Evolutionary conservation across 352 stramenopile genomes (phyloP).

Genomic region (Phytopythium sindhum): DNA sequence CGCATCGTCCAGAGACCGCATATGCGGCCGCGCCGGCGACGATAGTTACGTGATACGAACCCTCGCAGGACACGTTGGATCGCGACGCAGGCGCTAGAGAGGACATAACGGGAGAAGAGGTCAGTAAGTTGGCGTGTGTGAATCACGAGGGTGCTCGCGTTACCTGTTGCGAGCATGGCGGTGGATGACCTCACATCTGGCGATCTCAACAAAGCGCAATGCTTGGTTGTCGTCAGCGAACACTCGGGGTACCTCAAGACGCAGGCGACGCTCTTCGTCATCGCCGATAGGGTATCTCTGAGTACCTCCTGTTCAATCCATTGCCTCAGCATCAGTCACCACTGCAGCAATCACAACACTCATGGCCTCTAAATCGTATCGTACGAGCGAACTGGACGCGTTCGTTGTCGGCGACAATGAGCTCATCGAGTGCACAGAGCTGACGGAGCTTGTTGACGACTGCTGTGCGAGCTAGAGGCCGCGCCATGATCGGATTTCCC

Average conservation of each 20-base stretch:
- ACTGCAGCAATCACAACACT: not conserved
- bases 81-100: conserved; percentile 25
- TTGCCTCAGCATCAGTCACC: not conserved
- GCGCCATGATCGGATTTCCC: conserved; percentile 58
- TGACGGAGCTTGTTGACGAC: conserved; percentile 67
- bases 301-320: not conserved
- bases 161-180: conserved; percentile 44
- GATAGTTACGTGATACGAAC: conserved; percentile 38
- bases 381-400: conserved; percentile 43
- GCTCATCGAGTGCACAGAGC: conserved; percentile 57
- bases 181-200: conserved; percentile 21
- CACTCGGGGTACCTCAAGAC: conserved; percentile 35
- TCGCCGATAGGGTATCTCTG: not conserved
- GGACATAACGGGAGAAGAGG: not conserved
- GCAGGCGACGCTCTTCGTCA: conserved; percentile 15
- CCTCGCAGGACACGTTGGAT: conserved; percentile 41
- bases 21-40: conserved; percentile 14
- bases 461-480: conserved; percentile 50
- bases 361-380: conserved; percentile 9
- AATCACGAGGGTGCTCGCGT: not conserved
- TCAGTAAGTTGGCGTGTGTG: not conserved
- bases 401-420: conserved; percentile 63
- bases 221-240: conserved; percentile 46
- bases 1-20: conserved; percentile 44
- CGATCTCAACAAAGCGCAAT: conserved; percentile 29